Evolutionary conservation across 495 filamentous ascomycete genomes (phyloP).

Genomic region (Penicillium maclennaniae): DNA sequence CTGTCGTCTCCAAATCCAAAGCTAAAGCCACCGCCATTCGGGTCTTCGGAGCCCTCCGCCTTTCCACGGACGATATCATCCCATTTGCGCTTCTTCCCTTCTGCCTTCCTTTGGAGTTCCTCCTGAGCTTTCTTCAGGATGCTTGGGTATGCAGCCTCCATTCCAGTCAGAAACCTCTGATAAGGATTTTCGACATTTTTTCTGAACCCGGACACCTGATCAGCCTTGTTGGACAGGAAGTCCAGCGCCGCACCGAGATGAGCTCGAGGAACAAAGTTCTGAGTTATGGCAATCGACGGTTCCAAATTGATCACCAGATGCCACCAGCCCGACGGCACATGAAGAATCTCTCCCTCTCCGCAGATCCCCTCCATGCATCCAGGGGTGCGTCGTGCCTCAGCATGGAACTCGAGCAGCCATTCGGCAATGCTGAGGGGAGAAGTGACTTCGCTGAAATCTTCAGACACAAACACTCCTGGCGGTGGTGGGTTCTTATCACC

Average conservation of each 20-base stretch:
- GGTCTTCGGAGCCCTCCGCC: conserved; percentile 37
- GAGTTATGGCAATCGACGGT: conserved; percentile 81
- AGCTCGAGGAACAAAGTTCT: conserved; percentile 86
- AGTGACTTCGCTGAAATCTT: conserved; percentile 92
- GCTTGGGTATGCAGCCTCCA: conserved; percentile 60
- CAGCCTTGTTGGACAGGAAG: conserved; percentile 77
- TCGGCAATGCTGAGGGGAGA: conserved; percentile 93
- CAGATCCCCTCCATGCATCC: conserved; percentile 90
- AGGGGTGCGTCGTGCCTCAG: conserved; percentile 70
- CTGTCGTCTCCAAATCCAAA: conserved; percentile 76
- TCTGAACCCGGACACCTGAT: conserved; percentile 83
- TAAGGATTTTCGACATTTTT: conserved; percentile 71
- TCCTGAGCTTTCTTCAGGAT: conserved; percentile 60
- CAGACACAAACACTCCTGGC: conserved; percentile 87
- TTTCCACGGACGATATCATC: conserved; percentile 60
- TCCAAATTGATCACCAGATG: conserved; percentile 91
- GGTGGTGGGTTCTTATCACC: conserved; percentile 58
- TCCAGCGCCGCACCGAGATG: conserved; percentile 72
- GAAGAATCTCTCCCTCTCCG: conserved; percentile 79
- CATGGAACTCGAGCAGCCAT: conserved; percentile 89
- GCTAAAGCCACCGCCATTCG: conserved; percentile 60
- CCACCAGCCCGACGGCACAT: conserved; percentile 95
- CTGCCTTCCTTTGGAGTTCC: conserved; percentile 59
- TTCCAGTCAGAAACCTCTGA: conserved; percentile 65
- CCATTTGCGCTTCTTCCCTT: conserved; percentile 79